A percentile compares a stretch with the other conserved stretches of the same genome.
Conservation (phyloP, 140 eudicot genomes). For the Erigeron philadelphicus region DNA sequence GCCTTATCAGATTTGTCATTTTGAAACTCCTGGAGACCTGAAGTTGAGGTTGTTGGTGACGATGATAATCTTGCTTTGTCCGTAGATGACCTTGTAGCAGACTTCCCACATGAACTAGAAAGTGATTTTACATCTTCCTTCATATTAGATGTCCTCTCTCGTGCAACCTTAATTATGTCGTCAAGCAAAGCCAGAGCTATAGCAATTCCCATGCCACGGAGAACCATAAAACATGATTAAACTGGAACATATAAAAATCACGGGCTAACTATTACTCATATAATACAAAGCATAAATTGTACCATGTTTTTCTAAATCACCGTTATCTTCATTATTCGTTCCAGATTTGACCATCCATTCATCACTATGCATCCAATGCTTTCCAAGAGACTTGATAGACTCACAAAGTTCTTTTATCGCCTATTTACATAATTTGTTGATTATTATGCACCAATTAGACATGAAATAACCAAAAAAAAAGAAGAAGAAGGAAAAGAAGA, state of each 20-base stretch:
- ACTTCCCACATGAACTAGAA: slow-evolving; percentile 37
- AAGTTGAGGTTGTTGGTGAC: slow-evolving; percentile 65
- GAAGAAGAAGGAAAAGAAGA: accelerated
- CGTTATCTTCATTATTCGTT: slow-evolving; percentile 19
- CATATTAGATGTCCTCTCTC: slow-evolving; percentile 42
- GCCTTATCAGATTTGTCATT: slow-evolving; percentile 31
- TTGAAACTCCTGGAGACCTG: slow-evolving; percentile 46
- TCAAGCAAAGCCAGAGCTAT: slow-evolving; percentile 58
- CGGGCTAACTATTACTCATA: not conserved
- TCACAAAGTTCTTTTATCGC: slow-evolving; percentile 54
- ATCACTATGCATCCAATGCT: slow-evolving; percentile 45
- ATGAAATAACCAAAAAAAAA: slow-evolving; percentile 1
- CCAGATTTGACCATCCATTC: slow-evolving; percentile 62
- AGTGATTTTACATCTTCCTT: slow-evolving; percentile 31
- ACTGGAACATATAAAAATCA: not conserved
- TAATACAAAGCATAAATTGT: slow-evolving; percentile 20
- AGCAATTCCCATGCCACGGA: slow-evolving; percentile 18
- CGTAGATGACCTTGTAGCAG: slow-evolving; percentile 26
- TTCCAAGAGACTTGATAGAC: slow-evolving; percentile 55
- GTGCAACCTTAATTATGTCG: slow-evolving; percentile 59
- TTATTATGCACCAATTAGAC: slow-evolving; percentile 6
- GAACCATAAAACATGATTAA: slow-evolving; percentile 7
- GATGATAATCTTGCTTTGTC: slow-evolving; percentile 26
- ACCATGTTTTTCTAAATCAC: slow-evolving; percentile 66
- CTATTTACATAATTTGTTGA: slow-evolving; percentile 32